Conservation (phyloP, 371 early-diverging fungal species). For the Rhizopus arrhizus region DNA sequence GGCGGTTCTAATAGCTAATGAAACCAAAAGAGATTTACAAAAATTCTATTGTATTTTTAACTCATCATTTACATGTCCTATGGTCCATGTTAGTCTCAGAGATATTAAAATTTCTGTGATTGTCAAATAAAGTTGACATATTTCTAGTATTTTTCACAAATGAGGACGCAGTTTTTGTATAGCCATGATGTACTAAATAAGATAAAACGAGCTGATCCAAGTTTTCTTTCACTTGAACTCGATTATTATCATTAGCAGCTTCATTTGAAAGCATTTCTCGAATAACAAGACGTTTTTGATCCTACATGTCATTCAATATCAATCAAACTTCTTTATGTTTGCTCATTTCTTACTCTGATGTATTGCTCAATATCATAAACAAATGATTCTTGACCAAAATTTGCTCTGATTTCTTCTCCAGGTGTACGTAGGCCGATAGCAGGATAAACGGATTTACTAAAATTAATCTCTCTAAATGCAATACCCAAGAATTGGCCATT, state of each 20-base stretch:
- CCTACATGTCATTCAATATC: background rate
- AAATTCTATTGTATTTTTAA: background rate
- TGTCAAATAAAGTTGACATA: background rate
- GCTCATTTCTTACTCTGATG: constrained; percentile 51
- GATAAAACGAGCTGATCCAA: constrained; percentile 68
- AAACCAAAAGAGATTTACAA: background rate
- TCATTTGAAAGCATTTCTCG: background rate
- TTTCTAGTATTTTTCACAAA: constrained; percentile 49
- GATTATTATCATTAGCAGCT: background rate
- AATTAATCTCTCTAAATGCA: constrained; percentile 46
- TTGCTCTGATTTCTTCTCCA: constrained; percentile 83
- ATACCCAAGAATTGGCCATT: constrained; percentile 85
- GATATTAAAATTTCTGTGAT: background rate
- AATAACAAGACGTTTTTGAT: background rate
- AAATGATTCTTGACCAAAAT: constrained; percentile 90
- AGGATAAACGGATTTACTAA: constrained; percentile 64
- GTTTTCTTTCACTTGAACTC: no score
- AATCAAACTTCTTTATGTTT: background rate
- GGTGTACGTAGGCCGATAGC: constrained; percentile 88
- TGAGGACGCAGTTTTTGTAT: constrained; percentile 68
- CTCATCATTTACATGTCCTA: background rate
- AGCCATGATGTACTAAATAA: constrained; percentile 82
- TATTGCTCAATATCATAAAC: constrained; percentile 84
- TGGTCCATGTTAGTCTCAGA: constrained; percentile 4
- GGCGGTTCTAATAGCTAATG: constrained; percentile 63